Evolutionary conservation across 495 filamentous ascomycete genomes (phyloP), one percentile per base, ranked within the genome.

Genomic region (Coniosporium apollinis): DNA sequence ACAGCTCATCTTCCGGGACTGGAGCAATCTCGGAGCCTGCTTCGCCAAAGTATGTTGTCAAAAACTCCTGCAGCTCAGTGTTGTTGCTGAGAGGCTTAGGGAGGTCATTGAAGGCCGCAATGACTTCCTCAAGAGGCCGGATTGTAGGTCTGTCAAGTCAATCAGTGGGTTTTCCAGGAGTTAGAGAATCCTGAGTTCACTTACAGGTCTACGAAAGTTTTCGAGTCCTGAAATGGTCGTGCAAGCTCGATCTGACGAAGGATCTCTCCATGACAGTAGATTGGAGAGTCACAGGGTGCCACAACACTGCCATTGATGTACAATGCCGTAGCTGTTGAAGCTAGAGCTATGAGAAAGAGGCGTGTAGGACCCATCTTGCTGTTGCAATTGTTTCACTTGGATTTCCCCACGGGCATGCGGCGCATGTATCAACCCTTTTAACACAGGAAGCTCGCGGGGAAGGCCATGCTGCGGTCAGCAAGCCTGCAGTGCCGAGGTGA

Each of bases 161-260:
- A 18, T 19, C 7, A 1, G 15, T 42, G 13, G 20, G 14, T 21
- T 2, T 18, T 9, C 3, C 14, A 26, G 9, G 2, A 2, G 24
- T 8, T 2, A 26, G 2, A 1, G 24, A 9, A 8, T 9, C 9
- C 24, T 26, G 24, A 4, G 5, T 3, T 2, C 0, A 42, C 45
- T 36, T 24, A 51, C 46, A 51, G 33, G 28, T 51, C 48, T 3
- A 51, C 48, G 30, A 49, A 51, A 13, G 46, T 49, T 36, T 51
- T 51, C 5, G 46, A 49, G 19, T 51, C 48, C 22, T 31, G 30
- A 20, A 51, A 51, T 3, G 48, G 48, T 28, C 41, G 31, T 0
- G 48, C 48, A 0, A 51, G 34, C 34, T 51, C 46, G 32, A 51
- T 51, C 24, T 46, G 42, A 2, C 25, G 15, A 1, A 51, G 32